Conservation (phyloP, 2,329 filamentous ascomycete genomes). For the Coleophoma crateriformis region DNA sequence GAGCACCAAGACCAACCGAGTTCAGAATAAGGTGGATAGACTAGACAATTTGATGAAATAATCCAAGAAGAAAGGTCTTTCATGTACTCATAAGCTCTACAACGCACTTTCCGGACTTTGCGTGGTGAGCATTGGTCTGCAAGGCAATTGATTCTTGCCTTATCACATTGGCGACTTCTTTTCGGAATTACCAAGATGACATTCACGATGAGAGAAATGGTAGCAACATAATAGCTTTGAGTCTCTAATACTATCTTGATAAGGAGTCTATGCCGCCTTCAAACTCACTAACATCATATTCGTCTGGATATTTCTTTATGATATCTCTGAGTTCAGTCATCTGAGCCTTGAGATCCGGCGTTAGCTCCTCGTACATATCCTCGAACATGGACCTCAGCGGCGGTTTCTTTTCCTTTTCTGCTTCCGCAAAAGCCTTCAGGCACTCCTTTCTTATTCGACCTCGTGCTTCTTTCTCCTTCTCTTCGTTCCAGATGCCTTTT, state of each 20-base stretch:
- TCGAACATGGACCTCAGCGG: constrained; percentile 69
- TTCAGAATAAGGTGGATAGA: no score
- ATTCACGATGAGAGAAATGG: no score
- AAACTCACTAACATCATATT: constrained; percentile 78
- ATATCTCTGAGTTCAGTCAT: constrained; percentile 71
- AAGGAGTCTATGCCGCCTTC: constrained; percentile 56
- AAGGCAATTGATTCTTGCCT: no score
- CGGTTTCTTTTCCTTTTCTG: constrained; percentile 77
- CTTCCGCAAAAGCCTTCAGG: constrained; percentile 76
- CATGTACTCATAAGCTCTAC: no score
- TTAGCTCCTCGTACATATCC: constrained; percentile 85
- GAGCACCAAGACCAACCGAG: no score
- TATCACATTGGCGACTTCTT: no score
- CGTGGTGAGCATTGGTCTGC: no score
- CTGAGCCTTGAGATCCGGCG: constrained; percentile 71
- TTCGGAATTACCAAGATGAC: no score
- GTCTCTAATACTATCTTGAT: not conserved
- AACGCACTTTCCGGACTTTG: no score
- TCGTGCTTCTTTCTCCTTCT: constrained; percentile 69
- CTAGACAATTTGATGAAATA: no score
- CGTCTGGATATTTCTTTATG: constrained; percentile 78
- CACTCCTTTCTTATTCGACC: constrained; percentile 66
- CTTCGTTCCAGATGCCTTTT: constrained; percentile 77
- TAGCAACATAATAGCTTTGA: not conserved
- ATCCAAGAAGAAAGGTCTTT: no score